Base-by-base conservation (phyloP, 768 basidiomycete genomes). In the Amanita thiersii region DNA sequence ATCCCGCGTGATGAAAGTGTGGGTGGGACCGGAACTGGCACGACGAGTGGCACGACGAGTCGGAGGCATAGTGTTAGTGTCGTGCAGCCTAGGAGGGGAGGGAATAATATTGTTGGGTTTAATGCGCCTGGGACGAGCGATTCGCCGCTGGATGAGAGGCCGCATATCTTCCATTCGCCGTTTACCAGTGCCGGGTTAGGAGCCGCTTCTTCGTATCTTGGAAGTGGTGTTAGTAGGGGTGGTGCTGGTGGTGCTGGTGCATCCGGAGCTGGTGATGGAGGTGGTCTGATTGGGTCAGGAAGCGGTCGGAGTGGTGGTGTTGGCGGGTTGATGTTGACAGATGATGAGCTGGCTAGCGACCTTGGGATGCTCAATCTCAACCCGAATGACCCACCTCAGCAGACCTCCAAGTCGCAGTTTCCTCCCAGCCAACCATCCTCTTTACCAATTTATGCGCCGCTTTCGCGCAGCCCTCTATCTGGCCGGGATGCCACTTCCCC, bases 61-160 rank as follows among this genome's bases (percentile, higher is more conserved):
- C 65, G 88, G 26, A 66, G 88, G 14, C 87, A 90, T 49, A 87
- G 84, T 45, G 86, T 90, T 50, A 84, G 81, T 47, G 76, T 88
- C 51, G 84, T 88, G 9, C 87, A 86, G 55, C 83, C 85, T 0
- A 69, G 81, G 3, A 62, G 81, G 36, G 66, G 77, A 3, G 42
- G 42, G 6, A 43, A 29, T 15, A 75, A 74, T 41, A 64, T 81
- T 37, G 74, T 82, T 10, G 84, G 83, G 2, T 86, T 86, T 60
- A 78, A 73, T 47, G 78, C 71, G 1, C 73, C 79, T 0, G 73
- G 69, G 1, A 57, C 79, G 0, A 73, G 69, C 1, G 58, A 50
- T 12, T 73, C 75, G 36, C 55, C 47, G 14, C 43, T 51, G 9
- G 63, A 68, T 3, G 68, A 63, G 28, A 47, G 39, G 50, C 69